Conservation (phyloP, 768 basidiomycete genomes). For the Rhodotorula toruloides region DNA sequence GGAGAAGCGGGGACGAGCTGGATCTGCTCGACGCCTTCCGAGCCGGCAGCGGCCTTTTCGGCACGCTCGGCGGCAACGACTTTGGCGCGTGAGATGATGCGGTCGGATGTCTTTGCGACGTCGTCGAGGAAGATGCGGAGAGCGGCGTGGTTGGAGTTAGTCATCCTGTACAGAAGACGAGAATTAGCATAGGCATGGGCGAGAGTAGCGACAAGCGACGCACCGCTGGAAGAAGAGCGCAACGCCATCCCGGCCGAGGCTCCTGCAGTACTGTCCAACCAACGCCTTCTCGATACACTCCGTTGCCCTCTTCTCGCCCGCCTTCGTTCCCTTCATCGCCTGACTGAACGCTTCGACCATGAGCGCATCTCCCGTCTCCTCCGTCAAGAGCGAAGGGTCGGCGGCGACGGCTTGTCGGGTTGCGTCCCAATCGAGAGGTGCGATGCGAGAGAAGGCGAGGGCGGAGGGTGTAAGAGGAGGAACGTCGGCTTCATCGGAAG, state of each 20-base stretch:
- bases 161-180: constrained; percentile 64
- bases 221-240: constrained; percentile 89
- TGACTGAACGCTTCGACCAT: constrained; percentile 85
- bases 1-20: constrained; percentile 90
- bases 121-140: constrained; percentile 78
- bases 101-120: constrained; percentile 76
- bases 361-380: constrained; percentile 87
- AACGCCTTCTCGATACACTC: constrained; percentile 91
- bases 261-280: constrained; percentile 87
- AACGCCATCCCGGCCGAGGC: constrained; percentile 84
- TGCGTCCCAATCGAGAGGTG: constrained; percentile 66
- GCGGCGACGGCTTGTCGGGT: constrained; percentile 79
- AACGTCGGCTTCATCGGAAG: constrained; percentile 59
- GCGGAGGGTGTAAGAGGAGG: constrained; percentile 75
- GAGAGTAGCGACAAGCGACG: constrained; percentile 17
- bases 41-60: constrained; percentile 52
- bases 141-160: constrained; percentile 67
- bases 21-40: constrained; percentile 53
- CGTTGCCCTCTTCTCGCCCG: constrained; percentile 63
- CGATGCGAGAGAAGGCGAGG: constrained; percentile 68
- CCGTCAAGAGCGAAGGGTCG: constrained; percentile 76
- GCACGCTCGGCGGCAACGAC: constrained; percentile 59
- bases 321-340: constrained; percentile 62
- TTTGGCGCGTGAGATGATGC: constrained; percentile 70
- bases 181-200: background rate